These are phyloP conservation scores for Fusarium citri DNA, from an alignment of 2,329 filamentous ascomycete species.

Conservation along the genomic window DNA sequence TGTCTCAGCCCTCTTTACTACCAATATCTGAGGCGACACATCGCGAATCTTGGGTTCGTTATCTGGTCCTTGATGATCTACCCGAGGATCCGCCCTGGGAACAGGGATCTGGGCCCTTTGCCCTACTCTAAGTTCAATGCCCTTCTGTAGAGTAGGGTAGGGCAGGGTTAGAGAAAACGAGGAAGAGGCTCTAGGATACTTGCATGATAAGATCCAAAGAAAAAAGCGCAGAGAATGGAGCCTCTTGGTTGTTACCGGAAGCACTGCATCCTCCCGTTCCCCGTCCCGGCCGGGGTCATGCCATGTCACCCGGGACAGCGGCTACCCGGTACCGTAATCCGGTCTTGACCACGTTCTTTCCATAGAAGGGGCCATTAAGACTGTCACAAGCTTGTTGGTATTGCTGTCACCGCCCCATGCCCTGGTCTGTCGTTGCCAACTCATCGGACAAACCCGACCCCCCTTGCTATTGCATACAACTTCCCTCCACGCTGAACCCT, in stretches of 20 bases:
- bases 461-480: slow-evolving; percentile 20
- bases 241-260: slow-evolving; percentile 1
- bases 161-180: not conserved
- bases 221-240: not conserved
- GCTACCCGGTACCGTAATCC: slow-evolving; percentile 19
- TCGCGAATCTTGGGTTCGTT: slow-evolving; percentile 11
- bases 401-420: slow-evolving; percentile 26
- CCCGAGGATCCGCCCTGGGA: slow-evolving; percentile 16
- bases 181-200: not conserved
- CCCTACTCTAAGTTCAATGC: not conserved
- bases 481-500: slow-evolving; percentile 27
- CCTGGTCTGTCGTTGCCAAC: slow-evolving; percentile 33
- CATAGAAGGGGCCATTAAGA: slow-evolving; percentile 5
- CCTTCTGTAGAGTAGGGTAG: not conserved
- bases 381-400: slow-evolving; percentile 5
- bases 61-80: slow-evolving; percentile 35
- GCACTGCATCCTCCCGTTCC: slow-evolving; percentile 7
- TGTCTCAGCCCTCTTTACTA: slow-evolving; percentile 25
- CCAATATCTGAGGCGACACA: not conserved
- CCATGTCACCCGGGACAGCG: slow-evolving; percentile 7
- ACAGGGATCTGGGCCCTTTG: slow-evolving; percentile 16
- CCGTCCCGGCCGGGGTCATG: slow-evolving; percentile 19
- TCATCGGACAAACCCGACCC: slow-evolving; percentile 27
- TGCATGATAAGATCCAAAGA: slow-evolving; percentile 10
- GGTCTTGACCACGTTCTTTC: slow-evolving; percentile 27